A percentile compares a stretch with the other conserved stretches of the same genome.
These are phyloP conservation scores for Stylosanthes scabra DNA, from an alignment of 331 rosid species.

Conservation along the genomic window DNA sequence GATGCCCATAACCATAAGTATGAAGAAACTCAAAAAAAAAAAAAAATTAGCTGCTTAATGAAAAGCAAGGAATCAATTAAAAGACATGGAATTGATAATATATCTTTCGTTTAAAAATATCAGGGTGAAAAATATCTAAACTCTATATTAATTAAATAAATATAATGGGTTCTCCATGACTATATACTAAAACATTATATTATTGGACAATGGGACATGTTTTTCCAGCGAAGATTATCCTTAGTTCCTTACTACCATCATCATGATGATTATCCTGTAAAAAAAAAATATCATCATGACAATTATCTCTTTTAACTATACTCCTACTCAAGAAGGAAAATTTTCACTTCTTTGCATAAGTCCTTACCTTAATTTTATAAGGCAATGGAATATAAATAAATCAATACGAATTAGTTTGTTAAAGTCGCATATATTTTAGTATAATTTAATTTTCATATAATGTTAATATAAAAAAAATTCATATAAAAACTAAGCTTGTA, in stretches of 20 bases:
- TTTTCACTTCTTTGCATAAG: background rate
- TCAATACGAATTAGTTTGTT: background rate
- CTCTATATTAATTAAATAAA: background rate
- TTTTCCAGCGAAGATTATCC: constrained; percentile 3
- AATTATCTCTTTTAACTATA: constrained; percentile 2
- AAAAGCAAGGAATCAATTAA: constrained; percentile 1
- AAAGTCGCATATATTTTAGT: background rate
- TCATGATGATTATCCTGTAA: too few relatives aligned
- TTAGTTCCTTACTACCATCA: background rate
- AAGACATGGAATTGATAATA: background rate
- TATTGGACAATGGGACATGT: background rate
- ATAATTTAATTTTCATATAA: too few relatives aligned
- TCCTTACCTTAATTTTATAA: background rate
- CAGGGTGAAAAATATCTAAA: background rate
- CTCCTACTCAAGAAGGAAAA: background rate
- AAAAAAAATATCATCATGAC: background rate
- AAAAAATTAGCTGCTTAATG: background rate
- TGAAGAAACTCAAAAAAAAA: background rate
- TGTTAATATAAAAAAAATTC: too few relatives aligned
- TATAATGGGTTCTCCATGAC: background rate
- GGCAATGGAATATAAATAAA: background rate
- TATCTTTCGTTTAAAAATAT: background rate
- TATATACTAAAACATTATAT: background rate
- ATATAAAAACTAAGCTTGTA: too few relatives aligned
- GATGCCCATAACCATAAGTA: too few relatives aligned